phyloP scores from a whole-genome alignment of 2,329 filamentous ascomycete genomes.

The Claviceps spartinae region DNA sequence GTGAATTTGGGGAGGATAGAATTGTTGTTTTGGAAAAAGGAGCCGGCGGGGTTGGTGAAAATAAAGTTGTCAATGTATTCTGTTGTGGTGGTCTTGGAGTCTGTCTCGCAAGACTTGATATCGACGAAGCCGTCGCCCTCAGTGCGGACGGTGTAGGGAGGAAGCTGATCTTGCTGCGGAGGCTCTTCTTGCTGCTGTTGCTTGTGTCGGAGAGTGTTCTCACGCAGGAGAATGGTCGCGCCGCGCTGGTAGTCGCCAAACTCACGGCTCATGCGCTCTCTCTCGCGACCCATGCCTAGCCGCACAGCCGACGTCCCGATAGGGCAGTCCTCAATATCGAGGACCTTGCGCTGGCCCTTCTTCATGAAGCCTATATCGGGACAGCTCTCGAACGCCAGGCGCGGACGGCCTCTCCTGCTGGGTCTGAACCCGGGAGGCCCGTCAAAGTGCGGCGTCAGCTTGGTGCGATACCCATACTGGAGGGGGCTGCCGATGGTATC shows the following conservation, averaged over 20 bases:
- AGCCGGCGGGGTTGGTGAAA: slow-evolving; percentile 83
- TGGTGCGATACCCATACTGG: slow-evolving; percentile 89
- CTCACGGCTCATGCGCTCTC: slow-evolving; percentile 59
- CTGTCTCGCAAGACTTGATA: slow-evolving; percentile 77
- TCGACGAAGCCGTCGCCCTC: slow-evolving; percentile 50
- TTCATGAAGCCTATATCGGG: slow-evolving; percentile 83
- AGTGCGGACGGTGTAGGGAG: slow-evolving; percentile 27
- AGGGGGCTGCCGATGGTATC: slow-evolving; percentile 85
- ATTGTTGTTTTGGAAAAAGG: slow-evolving; percentile 99
- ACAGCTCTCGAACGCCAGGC: slow-evolving; percentile 39
- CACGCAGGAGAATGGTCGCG: slow-evolving; percentile 77
- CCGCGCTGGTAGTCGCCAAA: slow-evolving; percentile 62
- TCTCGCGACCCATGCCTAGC: slow-evolving; percentile 63
- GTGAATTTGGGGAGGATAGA: slow-evolving; percentile 84
- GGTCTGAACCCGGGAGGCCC: slow-evolving; percentile 46
- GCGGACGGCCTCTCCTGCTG: slow-evolving; percentile 33
- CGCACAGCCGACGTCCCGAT: slow-evolving; percentile 82
- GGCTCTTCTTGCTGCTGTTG: slow-evolving; percentile 22
- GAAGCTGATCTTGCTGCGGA: slow-evolving; percentile 10
- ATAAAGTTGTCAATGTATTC: slow-evolving; percentile 78
- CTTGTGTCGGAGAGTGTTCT: slow-evolving; percentile 59
- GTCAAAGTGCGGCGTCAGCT: slow-evolving; percentile 93
- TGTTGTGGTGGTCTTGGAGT: slow-evolving; percentile 67
- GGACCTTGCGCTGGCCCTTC: slow-evolving; percentile 64
- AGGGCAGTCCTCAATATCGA: slow-evolving; percentile 96